Conservation (phyloP, 1,284 basidiomycete genomes). For the Polyporus tsugae region DNA sequence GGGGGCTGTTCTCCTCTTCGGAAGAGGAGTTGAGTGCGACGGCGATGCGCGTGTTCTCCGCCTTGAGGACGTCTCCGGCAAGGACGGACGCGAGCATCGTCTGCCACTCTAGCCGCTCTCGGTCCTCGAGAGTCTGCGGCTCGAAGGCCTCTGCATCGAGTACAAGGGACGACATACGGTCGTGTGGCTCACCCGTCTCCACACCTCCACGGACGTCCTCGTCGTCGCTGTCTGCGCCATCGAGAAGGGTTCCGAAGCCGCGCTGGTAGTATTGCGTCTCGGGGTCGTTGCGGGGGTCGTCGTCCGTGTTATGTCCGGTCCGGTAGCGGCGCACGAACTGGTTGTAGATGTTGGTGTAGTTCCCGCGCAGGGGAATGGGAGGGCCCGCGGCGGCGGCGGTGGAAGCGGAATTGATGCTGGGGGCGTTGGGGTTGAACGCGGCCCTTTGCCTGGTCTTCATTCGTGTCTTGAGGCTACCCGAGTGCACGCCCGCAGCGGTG, state of each 20-base stretch:
- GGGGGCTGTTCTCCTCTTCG: conserved; percentile 73
- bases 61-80: conserved; percentile 91
- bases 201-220: conserved; percentile 61
- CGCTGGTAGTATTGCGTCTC: conserved; percentile 80
- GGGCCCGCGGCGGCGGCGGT: conserved; percentile 41
- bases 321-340: conserved; percentile 81
- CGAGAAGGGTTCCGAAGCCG: conserved; percentile 73
- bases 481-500: conserved; percentile 31
- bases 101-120: conserved; percentile 93
- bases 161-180: conserved; percentile 59
- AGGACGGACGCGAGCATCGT: conserved; percentile 93
- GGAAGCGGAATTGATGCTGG: conserved; percentile 39
- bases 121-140: conserved; percentile 73
- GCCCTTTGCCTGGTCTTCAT: conserved; percentile 49
- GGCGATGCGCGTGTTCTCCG: conserved; percentile 91
- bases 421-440: conserved; percentile 44
- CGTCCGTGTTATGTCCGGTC: conserved; percentile 60
- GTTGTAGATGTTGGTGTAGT: conserved; percentile 75
- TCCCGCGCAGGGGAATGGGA: conserved; percentile 45
- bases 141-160: conserved; percentile 68
- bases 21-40: conserved; percentile 72
- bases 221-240: conserved; percentile 81
- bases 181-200: conserved; percentile 54
- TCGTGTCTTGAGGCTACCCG: conserved; percentile 35
- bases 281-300: conserved; percentile 75